phyloP scores from a whole-genome alignment of 1,139 yeast species.

The Yamadazyma triangularis region DNA sequence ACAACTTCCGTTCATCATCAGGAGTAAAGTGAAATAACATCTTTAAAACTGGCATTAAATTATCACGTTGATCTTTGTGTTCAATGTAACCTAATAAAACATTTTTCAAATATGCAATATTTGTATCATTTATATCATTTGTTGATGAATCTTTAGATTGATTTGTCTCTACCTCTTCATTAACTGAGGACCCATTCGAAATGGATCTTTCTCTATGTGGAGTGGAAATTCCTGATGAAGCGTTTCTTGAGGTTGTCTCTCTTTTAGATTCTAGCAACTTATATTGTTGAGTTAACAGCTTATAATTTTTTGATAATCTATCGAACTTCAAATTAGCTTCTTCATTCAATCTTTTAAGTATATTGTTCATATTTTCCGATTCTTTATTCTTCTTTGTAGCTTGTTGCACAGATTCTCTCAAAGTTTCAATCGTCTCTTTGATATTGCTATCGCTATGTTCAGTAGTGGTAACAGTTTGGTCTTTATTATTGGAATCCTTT shows the following conservation, averaged over 20 bases:
- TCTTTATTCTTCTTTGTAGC: conserved; percentile 52
- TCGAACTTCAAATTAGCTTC: conserved; percentile 65
- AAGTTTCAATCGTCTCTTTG: conserved; percentile 37
- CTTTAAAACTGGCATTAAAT: conserved; percentile 79
- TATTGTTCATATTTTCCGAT: conserved; percentile 51
- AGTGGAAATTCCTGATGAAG: background rate
- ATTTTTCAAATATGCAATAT: conserved; percentile 77
- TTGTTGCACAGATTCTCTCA: conserved; percentile 50
- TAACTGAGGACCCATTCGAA: background rate
- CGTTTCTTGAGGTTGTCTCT: background rate
- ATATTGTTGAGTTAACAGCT: conserved; percentile 54
- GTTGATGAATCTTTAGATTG: background rate
- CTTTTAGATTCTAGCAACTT: conserved; percentile 24
- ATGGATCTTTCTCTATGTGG: background rate
- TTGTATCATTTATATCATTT: conserved; percentile 14
- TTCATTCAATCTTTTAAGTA: conserved; percentile 61
- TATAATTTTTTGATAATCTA: conserved; percentile 63
- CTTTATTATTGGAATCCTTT: conserved; percentile 10
- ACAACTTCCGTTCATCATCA: conserved; percentile 67
- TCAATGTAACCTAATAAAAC: conserved; percentile 86
- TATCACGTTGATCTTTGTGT: conserved; percentile 85
- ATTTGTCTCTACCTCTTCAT: conserved; percentile 1
- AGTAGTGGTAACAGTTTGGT: background rate
- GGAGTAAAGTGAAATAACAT: conserved; percentile 64
- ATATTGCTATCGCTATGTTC: conserved; percentile 17